Evolutionary conservation across 2,329 filamentous ascomycete species (phyloP).

Genomic region (Aureobasidium sp.): DNA sequence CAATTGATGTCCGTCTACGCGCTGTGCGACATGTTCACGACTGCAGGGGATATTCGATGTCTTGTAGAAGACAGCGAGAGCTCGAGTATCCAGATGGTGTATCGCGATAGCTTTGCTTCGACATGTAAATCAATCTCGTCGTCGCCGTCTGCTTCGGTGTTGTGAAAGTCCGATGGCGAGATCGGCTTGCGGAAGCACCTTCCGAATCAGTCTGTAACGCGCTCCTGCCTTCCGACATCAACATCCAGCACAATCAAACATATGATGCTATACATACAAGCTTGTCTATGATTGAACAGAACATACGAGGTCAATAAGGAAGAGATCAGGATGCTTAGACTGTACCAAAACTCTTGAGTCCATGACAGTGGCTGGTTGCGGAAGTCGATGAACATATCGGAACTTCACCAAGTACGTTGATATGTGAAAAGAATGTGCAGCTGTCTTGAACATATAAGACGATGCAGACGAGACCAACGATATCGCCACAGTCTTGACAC

Average conservation of each 20-base stretch:
- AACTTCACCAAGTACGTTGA: neutral
- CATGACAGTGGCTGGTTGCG: neutral
- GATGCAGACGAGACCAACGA: neutral
- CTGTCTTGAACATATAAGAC: neutral
- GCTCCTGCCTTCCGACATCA: neutral
- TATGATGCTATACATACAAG: neutral
- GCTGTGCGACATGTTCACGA: no score
- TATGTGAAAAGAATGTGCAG: neutral
- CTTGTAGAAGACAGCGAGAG: neutral
- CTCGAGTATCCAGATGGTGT: no score
- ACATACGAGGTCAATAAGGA: no score
- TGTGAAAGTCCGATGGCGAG: neutral
- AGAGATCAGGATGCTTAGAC: no score
- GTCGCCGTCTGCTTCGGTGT: neutral
- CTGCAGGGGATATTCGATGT: neutral
- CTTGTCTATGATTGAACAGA: neutral
- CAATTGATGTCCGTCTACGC: neutral
- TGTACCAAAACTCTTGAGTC: neutral
- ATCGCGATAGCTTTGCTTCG: neutral
- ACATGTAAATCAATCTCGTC: neutral
- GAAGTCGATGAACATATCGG: neutral
- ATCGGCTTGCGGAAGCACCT: neutral
- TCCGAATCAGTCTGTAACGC: no score
- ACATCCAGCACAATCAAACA: neutral
- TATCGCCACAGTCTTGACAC: no score